Evolutionary conservation across 257 asterid genomes (phyloP), one percentile per base, ranked within the genome.

Genomic region (Paraleonurus japonicus): DNA sequence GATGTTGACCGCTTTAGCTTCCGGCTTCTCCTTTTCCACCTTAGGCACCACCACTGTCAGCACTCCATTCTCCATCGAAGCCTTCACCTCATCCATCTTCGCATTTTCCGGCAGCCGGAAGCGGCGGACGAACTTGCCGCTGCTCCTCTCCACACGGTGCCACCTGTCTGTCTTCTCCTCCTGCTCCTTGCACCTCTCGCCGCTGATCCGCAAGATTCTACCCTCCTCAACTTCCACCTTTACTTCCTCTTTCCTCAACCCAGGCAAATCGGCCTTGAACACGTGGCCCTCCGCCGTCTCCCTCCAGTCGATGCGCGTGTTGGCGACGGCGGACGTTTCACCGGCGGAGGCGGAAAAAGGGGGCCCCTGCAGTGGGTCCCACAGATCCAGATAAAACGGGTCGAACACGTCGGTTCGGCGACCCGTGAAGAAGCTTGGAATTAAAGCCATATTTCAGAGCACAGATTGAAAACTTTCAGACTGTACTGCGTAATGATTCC

Each of bases 141-240:
- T 26, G 60, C 76, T 78, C 69, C 78, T 67, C 64, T 78, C 82
- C 7, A 78, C 27, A 4, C 73, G 54, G 53, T 78, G 79, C 79
- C 79, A 78, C 53, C 41, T 74, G 43, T 78, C 76, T 6, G 67
- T 61, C 60, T 78, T 78, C 58, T 78, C 79, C 17, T 78, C 79
- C 7, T 78, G 45, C 65, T 74, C 82, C 16, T 57, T 54, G 51
- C 41, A 73, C 64, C 76, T 24, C 73, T 78, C 82, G 9, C 82
- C 82, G 20, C 79, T 69, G 16, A 78, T 78, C 41, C 55, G 76
- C 32, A 78, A 13, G 5, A 73, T 13, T 0, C 27, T 53, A 0
- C 82, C 82, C 9, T 78, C 78, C 65, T 78, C 82, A 0, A 78
- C 74, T 4, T 78, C 75, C 8, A 78, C 81, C 30, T 68, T 78